Conservation (phyloP, 2,329 filamentous ascomycete species). For the Trichophyton benhamiae region DNA sequence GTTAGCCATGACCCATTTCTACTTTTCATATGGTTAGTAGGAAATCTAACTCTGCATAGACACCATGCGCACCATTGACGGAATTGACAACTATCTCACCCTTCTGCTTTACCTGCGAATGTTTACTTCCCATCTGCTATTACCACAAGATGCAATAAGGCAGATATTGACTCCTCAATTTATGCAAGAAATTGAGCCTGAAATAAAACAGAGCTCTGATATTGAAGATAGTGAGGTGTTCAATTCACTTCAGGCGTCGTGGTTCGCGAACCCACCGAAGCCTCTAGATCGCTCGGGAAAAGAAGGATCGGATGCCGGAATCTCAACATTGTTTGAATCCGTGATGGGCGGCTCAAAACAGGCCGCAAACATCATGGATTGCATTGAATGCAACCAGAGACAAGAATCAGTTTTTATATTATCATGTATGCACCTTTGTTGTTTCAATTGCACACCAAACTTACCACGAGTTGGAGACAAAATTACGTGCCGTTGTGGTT, state of each 20-base stretch:
- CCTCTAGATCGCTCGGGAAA: neutral
- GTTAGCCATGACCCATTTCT: constrained; percentile 11
- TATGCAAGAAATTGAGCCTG: constrained; percentile 32
- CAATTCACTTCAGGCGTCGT: constrained; percentile 3
- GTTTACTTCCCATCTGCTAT: constrained; percentile 38
- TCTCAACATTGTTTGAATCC: constrained; percentile 1
- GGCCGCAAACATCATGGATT: constrained; percentile 22
- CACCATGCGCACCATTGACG: neutral
- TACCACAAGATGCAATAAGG: constrained; percentile 36
- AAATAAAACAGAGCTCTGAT: constrained; percentile 19
- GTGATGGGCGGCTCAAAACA: neutral
- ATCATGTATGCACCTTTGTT: constrained; percentile 49
- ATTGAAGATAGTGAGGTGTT: constrained; percentile 18
- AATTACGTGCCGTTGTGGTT: neutral
- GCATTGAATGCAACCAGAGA: constrained; percentile 31
- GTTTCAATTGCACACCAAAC: constrained; percentile 18
- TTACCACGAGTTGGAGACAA: neutral
- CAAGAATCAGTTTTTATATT: constrained; percentile 28
- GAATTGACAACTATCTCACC: constrained; percentile 19
- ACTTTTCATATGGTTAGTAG: neutral
- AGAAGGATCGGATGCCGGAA: neutral
- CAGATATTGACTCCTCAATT: constrained; percentile 35
- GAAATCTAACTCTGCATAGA: neutral
- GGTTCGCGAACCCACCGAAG: neutral
- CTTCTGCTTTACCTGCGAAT: constrained; percentile 42